Base-by-base conservation (phyloP, 495 filamentous ascomycete species). In the Aspergillus sparsus region DNA sequence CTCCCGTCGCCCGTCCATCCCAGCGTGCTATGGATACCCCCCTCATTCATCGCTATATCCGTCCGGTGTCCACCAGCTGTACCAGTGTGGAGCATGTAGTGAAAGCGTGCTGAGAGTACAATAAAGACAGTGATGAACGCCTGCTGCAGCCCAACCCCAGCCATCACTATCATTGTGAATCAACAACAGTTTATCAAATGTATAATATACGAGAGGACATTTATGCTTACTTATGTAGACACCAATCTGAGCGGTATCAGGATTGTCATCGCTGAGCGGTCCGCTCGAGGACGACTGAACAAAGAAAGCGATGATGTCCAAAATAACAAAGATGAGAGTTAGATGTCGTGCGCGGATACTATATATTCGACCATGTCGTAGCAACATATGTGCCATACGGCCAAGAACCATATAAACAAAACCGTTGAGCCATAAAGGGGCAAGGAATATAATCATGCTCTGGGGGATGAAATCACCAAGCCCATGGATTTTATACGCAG, bases 81-180 rank as follows among this genome's bases (percentile, higher is more conserved):
- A 41, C 11, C 37, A 10, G 37, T 41, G 8, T 27, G 36, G 6
- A 55, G 53, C 50, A 74, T 69, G 15, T 64, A 44, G 32, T 80
- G 75, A 63, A 84, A 82, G 7, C 59, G 54, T 10, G 75, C 65
- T n/a, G 72, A 75, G 60, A 80, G 71, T 7, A 57, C 64, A 6
- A 70, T 53, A 58, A 84, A 83, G 32, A 76, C 27, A 1, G 80
- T 34, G 55, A 83, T 80, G 63, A 82, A 81, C 41, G 72, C 49
- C 62, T 82, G 69, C 58, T 84, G 82, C 2, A 82, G 50, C 4
- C 77, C 79, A 9, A 83, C 74, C n/a, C 80, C 82, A 16, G 68
- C 75, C 79, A 80, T 83, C 65, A 82, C 83, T 41, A 81, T 27
- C 21, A 27, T 3, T 67, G 60, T 80, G 74, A 41, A 78, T 57